Evolutionary conservation across 163 green algal species (phyloP).

Genomic region (Scenedesmus sp.): DNA sequence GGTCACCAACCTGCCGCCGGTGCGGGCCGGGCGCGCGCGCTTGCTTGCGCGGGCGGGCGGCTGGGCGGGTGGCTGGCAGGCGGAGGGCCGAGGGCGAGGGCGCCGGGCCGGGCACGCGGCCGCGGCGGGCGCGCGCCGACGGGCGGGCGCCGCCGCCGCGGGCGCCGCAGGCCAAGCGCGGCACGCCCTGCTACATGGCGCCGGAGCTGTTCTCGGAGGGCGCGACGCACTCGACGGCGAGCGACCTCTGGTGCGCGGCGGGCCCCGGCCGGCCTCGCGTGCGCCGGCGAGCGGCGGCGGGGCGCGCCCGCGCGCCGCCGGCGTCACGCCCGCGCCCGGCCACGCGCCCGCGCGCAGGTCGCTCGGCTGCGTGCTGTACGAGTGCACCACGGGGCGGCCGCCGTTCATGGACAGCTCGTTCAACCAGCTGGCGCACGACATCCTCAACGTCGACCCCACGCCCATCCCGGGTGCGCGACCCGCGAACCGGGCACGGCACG

Average conservation of each 20-base stretch:
- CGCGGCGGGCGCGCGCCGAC: not conserved
- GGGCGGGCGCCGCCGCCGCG: not conserved
- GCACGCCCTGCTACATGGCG: constrained; percentile 93
- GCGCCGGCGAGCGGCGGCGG: too few relatives aligned
- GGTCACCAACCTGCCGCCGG: constrained; percentile 63
- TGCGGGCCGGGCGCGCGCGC: constrained; percentile 34
- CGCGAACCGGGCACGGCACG: too few relatives aligned
- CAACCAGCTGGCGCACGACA: constrained; percentile 79
- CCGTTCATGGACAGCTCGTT: constrained; percentile 88
- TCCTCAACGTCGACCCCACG: constrained; percentile 68
- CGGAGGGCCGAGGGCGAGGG: too few relatives aligned
- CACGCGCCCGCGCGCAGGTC: too few relatives aligned
- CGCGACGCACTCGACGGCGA: constrained; percentile 80
- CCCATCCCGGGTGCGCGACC: constrained; percentile 53
- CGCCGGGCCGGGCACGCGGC: too few relatives aligned
- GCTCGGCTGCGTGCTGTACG: constrained; percentile 94
- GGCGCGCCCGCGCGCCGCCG: too few relatives aligned
- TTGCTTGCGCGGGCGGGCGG: not conserved
- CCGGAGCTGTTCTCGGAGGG: constrained; percentile 91
- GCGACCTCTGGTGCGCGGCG: constrained; percentile 95
- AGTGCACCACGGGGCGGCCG: constrained; percentile 84
- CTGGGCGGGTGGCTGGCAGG: not conserved
- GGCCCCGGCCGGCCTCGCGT: too few relatives aligned
- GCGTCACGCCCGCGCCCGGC: too few relatives aligned
- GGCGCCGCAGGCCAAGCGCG: constrained; percentile 77